Evolutionary conservation across 495 filamentous ascomycete species (phyloP).

Genomic region (Penicillium canariense): DNA sequence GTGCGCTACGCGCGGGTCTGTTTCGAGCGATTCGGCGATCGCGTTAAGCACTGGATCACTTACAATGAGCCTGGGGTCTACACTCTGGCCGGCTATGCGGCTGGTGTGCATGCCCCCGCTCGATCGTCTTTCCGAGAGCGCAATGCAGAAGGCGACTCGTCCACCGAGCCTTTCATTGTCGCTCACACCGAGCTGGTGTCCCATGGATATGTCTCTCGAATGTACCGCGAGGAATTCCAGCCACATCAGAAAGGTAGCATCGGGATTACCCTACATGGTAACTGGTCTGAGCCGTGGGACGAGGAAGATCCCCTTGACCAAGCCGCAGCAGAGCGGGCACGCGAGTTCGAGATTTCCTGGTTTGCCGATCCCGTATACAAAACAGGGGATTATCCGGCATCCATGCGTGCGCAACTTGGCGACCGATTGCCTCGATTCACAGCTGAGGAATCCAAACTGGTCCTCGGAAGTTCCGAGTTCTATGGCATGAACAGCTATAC

Average conservation of each 20-base stretch:
- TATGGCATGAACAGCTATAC: conserved; percentile 55
- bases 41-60: conserved; percentile 52
- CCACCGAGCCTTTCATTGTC: conserved; percentile 46
- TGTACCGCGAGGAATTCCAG: conserved; percentile 46
- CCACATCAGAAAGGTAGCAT: conserved; percentile 41
- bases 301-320: conserved; percentile 39
- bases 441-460: conserved; percentile 37
- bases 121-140: conserved; percentile 43
- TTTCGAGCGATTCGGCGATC: conserved; percentile 42
- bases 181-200: conserved; percentile 44
- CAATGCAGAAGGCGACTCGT: conserved; percentile 45
- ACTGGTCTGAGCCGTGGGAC: conserved; percentile 51
- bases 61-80: conserved; percentile 50
- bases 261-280: conserved; percentile 48
- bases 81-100: conserved; percentile 47
- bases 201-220: conserved; percentile 38
- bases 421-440: conserved; percentile 46
- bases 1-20: conserved; percentile 45
- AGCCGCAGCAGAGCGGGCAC: conserved; percentile 42
- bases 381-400: conserved; percentile 46
- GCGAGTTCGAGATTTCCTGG: conserved; percentile 50
- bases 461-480: conserved; percentile 48
- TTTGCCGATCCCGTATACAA: conserved; percentile 50
- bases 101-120: conserved; percentile 46
- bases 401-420: conserved; percentile 49